Evolutionary conservation across 108 stramenopile species (phyloP), one percentile per base, ranked within the genome.

Genomic region (Parietichytrium sp.): DNA sequence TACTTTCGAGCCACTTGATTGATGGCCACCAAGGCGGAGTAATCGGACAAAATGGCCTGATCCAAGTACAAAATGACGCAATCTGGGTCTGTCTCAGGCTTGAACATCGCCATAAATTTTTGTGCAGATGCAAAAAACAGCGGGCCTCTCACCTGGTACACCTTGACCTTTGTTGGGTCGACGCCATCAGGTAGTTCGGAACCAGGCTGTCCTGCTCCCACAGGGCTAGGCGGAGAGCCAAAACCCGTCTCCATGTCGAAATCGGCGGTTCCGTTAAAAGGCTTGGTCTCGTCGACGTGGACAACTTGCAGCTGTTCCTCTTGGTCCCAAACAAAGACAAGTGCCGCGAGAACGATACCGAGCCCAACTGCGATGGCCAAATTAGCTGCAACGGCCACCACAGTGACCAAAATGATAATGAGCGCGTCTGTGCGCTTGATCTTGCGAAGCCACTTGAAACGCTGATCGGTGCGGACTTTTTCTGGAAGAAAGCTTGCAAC

Each of bases 341-440:
- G 53, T n/a, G 83, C 83, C 23, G 85, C 83, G 16, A 87, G 42
- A 8, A 49, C 83, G 27, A 80, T 47, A 8, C 86, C 86, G 48
- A 50, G 33, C 3, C 47, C 83, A 20, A 86, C 85, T 18, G 86
- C 86, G 50, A 80, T 85, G 47, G 85, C 82, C 25, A 87, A 83
- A 48, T 87, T 80, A 10, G 83, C 61, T 38, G 81, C 55, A 3
- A 85, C 83, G 26, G 86, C 85, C n/a, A 83, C 80, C 12, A 82
- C 83, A 8, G 86, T 87, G 26, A 86, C 85, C 30, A 86, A 54
- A 48, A 79, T 36, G 23, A 87, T 85, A 29, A 87, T 80, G 48
- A 83, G 23, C 36, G 82, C 86, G 36, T 87, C 86, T 38, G 80
- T 55, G 49, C 86, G 85, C 23, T 55, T 79, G 27, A 87, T 86